Evolutionary conservation across 768 basidiomycete species (phyloP), one percentile per base, ranked within the genome.

Genomic region (Rhizopogon vesiculosus): DNA sequence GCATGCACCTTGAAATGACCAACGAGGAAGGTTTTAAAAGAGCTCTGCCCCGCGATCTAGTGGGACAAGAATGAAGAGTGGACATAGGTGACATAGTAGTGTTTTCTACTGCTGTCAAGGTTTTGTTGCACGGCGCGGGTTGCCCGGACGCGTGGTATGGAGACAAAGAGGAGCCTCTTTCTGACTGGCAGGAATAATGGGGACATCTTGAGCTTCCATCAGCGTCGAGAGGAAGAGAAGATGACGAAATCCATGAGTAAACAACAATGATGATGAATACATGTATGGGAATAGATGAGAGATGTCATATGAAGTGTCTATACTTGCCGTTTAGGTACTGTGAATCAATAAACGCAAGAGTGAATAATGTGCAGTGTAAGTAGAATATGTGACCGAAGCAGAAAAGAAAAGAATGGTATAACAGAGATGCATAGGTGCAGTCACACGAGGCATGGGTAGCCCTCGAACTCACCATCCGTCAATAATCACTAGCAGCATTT

Each of bases 401-500:
- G 59, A 64, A 66, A 57, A 58, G 56, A 59, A 38, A 41, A 29
- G 49, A 58, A 43, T 56, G 69, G 69, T 72, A 69, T 70, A 60
- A 35, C 41, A 57, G 16, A 48, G 46, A 59, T 59, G 57, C 25
- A 60, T 51, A 44, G 7, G 52, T 41, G 51, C 39, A 59, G 18
- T 39, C 57, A 54, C 55, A 58, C 35, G 10, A 49, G 35, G 19
- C 9, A 38, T 7, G 9, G 38, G 19, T 16, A 5, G 46, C 35
- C 15, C 18, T 9, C 46, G 22, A 19, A 35, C 46, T 46, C 45
- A 46, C 45, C 31, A 48, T 7, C 18, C 12, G 45, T 48, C 31
- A 0, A 35, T 22, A 15, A 48, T 35, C 31, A 56, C 72, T 77
- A 89, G 69, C 89, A 91, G 68, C 89, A 91, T 66, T 78, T 82